Conservation (phyloP, 2,329 filamentous ascomycete species). For the Cladosporium velox region DNA sequence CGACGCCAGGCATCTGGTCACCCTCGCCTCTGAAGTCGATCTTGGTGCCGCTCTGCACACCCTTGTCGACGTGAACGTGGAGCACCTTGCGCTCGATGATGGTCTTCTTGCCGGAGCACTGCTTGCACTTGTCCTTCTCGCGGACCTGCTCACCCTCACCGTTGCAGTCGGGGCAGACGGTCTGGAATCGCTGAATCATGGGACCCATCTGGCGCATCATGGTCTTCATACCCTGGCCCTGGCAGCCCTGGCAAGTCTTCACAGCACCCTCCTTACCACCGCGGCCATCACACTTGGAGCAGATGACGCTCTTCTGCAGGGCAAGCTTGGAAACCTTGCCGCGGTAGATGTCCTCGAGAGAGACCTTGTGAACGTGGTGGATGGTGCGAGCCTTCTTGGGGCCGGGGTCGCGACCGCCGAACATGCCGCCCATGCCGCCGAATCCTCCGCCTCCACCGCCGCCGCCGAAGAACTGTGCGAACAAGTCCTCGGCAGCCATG, state of each 20-base stretch:
- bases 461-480: conserved; percentile 92
- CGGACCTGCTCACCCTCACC: conserved; percentile 96
- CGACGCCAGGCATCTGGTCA: conserved; percentile 89
- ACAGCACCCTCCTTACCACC: conserved; percentile 98
- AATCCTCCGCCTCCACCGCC: conserved; percentile 66
- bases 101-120: conserved; percentile 96
- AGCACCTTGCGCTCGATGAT: conserved; percentile 96
- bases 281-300: conserved; percentile 87
- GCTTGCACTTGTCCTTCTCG: conserved; percentile 97
- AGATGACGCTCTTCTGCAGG: conserved; percentile 95
- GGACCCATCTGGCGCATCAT: conserved; percentile 99
- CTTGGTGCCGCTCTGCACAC: conserved; percentile 90
- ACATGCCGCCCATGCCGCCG: conserved; percentile 69
- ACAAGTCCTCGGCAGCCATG: conserved; percentile 95
- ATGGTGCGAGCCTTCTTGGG: conserved; percentile 94
- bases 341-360: conserved; percentile 95
- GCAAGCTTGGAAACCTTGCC: conserved; percentile 98
- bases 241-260: conserved; percentile 85
- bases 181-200: conserved; percentile 99
- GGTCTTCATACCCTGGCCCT: conserved; percentile 96
- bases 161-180: conserved; percentile 95
- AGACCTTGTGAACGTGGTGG: conserved; percentile 97
- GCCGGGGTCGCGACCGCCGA: conserved; percentile 75
- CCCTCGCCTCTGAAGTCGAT: conserved; percentile 97
- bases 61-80: conserved; percentile 94